Evolutionary conservation across 2,329 filamentous ascomycete species (phyloP).

Genomic region (Thielaviopsis populi): DNA sequence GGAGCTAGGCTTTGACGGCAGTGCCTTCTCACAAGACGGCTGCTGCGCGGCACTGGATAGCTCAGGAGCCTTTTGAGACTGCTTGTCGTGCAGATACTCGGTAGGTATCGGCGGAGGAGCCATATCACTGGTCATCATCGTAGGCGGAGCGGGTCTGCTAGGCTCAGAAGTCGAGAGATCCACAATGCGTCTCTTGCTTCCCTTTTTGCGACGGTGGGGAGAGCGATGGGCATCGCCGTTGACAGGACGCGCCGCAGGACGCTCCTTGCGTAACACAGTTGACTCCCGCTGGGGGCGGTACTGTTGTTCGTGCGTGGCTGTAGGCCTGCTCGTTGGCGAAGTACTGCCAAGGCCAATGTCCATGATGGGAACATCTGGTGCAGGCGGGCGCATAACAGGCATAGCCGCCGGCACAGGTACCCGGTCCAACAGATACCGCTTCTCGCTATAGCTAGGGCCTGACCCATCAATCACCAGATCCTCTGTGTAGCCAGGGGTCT

Average conservation of each 20-base stretch:
- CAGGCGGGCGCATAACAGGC: slow-evolving; percentile 58
- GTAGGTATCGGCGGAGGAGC: slow-evolving; percentile 12
- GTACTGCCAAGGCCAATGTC: slow-evolving; percentile 31
- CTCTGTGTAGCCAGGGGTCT: slow-evolving; percentile 74
- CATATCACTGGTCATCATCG: slow-evolving; percentile 14
- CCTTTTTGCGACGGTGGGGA: slow-evolving; percentile 41
- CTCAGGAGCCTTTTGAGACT: neutral
- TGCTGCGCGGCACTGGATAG: neutral
- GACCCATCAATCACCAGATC: slow-evolving; percentile 80
- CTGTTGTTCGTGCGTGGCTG: slow-evolving; percentile 32
- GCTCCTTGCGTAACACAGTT: slow-evolving; percentile 41
- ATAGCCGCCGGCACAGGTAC: slow-evolving; percentile 60
- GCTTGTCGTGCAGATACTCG: neutral
- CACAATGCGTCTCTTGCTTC: slow-evolving; percentile 44
- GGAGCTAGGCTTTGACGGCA: neutral
- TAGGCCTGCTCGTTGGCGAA: slow-evolving; percentile 40
- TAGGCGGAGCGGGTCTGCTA: slow-evolving; percentile 9
- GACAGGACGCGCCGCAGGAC: slow-evolving; percentile 36
- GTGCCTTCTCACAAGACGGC: neutral
- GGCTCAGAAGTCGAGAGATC: slow-evolving; percentile 43
- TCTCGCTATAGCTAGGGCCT: slow-evolving; percentile 72
- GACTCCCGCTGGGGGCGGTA: slow-evolving; percentile 3
- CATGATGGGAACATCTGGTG: slow-evolving; percentile 45
- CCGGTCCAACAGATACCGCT: slow-evolving; percentile 68
- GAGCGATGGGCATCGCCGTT: slow-evolving; percentile 44